Conservation (phyloP, 1,139 yeast genomes). For the Saccharomyces hybrid region DNA sequence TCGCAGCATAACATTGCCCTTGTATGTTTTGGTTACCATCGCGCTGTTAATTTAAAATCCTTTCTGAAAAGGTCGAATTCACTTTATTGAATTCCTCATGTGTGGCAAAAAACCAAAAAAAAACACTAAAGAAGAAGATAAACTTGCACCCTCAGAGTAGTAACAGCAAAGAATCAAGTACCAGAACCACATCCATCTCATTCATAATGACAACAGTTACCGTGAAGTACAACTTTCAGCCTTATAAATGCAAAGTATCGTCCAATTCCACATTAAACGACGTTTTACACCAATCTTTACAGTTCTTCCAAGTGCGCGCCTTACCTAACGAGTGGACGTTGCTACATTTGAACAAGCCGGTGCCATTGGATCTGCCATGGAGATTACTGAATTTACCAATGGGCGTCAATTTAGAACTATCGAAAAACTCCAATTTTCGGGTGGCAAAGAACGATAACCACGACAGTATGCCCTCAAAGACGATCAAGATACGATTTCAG, state of each 20-base stretch:
- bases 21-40: no score
- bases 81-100: not conserved
- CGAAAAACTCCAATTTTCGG: constrained; percentile 3
- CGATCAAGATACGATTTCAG: constrained; percentile 21
- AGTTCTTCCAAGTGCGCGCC: constrained; percentile 9
- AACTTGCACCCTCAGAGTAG: not conserved
- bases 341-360: constrained; percentile 13
- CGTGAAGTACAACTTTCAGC: constrained; percentile 16
- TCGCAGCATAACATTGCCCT: no score
- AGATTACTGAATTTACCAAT: constrained; percentile 32
- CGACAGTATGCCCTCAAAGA: not conserved
- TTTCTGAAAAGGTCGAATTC: no score
- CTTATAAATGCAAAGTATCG: constrained; percentile 15
- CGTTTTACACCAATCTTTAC: constrained; percentile 15
- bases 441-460: constrained; percentile 1
- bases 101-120: not conserved
- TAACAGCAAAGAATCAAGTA: not conserved
- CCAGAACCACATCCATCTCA: not conserved
- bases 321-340: constrained; percentile 1
- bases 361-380: constrained; percentile 30
- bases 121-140: not conserved
- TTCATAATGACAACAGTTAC: constrained; percentile 18
- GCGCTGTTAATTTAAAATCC: no score
- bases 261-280: constrained; percentile 21
- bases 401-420: constrained; percentile 30